These are phyloP conservation scores for Phylloboletellus chloephorus DNA, from an alignment of 1,284 basidiomycete genomes.

Conservation along the genomic window DNA sequence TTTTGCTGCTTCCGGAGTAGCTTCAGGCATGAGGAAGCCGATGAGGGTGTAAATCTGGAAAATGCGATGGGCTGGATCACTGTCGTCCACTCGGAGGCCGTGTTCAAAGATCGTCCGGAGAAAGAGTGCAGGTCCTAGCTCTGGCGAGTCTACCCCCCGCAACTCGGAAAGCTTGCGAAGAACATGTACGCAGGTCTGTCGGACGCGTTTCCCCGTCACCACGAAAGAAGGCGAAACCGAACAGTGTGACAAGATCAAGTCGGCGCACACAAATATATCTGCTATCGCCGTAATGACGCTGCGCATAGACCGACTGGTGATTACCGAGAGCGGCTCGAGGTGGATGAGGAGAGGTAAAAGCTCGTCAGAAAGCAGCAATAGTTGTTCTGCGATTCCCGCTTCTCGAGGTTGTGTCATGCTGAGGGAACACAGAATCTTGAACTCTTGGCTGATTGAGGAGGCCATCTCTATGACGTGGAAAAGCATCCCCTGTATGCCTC, in stretches of 20 bases:
- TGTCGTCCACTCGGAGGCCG: slow-evolving; percentile 33
- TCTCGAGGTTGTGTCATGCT: slow-evolving; percentile 32
- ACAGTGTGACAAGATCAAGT: slow-evolving; percentile 42
- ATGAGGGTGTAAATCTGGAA: slow-evolving; percentile 52
- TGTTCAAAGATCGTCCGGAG: slow-evolving; percentile 52
- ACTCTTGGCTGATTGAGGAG: slow-evolving; percentile 43
- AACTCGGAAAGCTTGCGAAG: slow-evolving; percentile 40
- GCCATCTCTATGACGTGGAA: slow-evolving; percentile 52
- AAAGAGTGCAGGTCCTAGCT: slow-evolving; percentile 40
- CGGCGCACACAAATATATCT: slow-evolving; percentile 53
- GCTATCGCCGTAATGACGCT: slow-evolving; percentile 40
- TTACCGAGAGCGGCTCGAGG: slow-evolving; percentile 43
- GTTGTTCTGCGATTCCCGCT: slow-evolving; percentile 42
- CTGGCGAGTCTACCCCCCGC: slow-evolving; percentile 35
- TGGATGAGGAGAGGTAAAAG: slow-evolving; percentile 46
- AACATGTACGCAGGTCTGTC: slow-evolving; percentile 47
- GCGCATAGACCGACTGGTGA: slow-evolving; percentile 46
- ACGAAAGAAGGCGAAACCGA: slow-evolving; percentile 8
- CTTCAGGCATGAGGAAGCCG: slow-evolving; percentile 49
- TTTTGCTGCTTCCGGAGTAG: slow-evolving; percentile 24
- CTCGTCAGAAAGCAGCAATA: slow-evolving; percentile 51
- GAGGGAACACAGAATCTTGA: slow-evolving; percentile 47
- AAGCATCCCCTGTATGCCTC: slow-evolving; percentile 50
- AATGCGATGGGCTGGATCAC: slow-evolving; percentile 53
- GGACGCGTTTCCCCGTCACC: slow-evolving; percentile 23